Evolutionary conservation across 225 moss, liverwort and hornwort genomes (phyloP).

Genomic region (Thuidium tamariscinum): DNA sequence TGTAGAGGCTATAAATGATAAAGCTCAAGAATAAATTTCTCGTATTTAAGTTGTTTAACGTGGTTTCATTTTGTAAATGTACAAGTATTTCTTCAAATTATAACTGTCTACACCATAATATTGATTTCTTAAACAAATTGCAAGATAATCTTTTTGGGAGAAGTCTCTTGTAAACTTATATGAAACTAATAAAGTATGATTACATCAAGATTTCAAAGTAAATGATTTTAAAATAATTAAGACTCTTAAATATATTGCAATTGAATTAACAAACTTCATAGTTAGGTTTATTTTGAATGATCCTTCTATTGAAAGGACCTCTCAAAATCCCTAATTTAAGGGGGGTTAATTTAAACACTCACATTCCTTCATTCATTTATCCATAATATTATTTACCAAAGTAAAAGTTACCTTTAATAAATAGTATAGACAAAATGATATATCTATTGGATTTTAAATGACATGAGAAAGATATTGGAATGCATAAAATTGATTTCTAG

Average conservation of each 20-base stretch:
- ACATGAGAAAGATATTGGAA: neutral
- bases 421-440: neutral
- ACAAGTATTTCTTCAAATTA: neutral
- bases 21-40: neutral
- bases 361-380: neutral
- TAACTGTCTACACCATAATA: fast-evolving
- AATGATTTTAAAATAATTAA: neutral
- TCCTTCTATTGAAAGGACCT: fast-evolving
- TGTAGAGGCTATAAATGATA: neutral
- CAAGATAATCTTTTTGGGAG: neutral
- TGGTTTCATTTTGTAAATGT: neutral
- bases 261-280: too few relatives aligned
- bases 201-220: neutral
- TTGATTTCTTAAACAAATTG: neutral
- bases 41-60: neutral
- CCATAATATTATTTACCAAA: neutral
- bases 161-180: neutral
- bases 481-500: neutral
- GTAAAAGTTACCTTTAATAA: neutral
- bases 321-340: neutral
- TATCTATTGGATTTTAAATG: neutral
- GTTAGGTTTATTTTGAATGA: neutral
- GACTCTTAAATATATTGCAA: neutral
- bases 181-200: neutral
- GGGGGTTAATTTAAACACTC: too few relatives aligned